Evolutionary conservation across 192 early-diverging fungal species (phyloP).

Genomic region (Fimicolochytrium jonesii): DNA sequence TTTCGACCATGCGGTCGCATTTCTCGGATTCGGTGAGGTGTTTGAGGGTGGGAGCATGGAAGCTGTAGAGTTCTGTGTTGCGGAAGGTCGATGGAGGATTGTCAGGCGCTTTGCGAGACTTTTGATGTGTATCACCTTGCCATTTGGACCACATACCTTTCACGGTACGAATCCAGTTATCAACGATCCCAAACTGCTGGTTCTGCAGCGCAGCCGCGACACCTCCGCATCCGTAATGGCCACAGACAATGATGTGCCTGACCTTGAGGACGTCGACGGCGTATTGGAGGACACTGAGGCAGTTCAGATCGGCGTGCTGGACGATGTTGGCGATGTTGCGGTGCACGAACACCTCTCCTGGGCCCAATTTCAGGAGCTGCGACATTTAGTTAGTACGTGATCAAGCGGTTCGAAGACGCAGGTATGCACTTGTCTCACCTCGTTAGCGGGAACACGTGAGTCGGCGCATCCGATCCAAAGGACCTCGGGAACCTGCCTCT

Average conservation of each 20-base stretch:
- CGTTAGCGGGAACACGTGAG: conserved; percentile 85
- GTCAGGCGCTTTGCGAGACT: too few relatives aligned
- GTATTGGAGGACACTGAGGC: conserved; percentile 85
- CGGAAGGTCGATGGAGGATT: too few relatives aligned
- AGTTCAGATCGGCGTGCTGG: conserved; percentile 73
- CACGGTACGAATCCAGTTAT: conserved; percentile 87
- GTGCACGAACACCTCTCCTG: conserved; percentile 93
- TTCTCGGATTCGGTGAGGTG: conserved; percentile 18
- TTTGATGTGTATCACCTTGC: too few relatives aligned
- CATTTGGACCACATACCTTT: conserved; percentile 82
- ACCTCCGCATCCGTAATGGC: conserved; percentile 48
- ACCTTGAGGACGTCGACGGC: conserved; percentile 89
- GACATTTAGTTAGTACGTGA: neutral
- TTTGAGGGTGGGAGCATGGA: too few relatives aligned
- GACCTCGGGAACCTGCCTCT: conserved; percentile 76
- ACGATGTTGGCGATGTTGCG: conserved; percentile 97
- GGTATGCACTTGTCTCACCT: conserved; percentile 36
- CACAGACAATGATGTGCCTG: conserved; percentile 90
- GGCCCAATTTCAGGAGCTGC: conserved; percentile 30
- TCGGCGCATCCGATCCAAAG: conserved; percentile 94
- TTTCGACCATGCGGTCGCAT: conserved; percentile 43
- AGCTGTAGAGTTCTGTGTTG: too few relatives aligned
- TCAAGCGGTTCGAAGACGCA: neutral
- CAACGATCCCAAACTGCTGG: conserved; percentile 66
- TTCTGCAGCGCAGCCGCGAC: conserved; percentile 31